Percentiles rank a stretch among this genome's conserved stretches.
phyloP scores from a whole-genome alignment of 768 basidiomycete species.

The Boletus rex-veris region DNA sequence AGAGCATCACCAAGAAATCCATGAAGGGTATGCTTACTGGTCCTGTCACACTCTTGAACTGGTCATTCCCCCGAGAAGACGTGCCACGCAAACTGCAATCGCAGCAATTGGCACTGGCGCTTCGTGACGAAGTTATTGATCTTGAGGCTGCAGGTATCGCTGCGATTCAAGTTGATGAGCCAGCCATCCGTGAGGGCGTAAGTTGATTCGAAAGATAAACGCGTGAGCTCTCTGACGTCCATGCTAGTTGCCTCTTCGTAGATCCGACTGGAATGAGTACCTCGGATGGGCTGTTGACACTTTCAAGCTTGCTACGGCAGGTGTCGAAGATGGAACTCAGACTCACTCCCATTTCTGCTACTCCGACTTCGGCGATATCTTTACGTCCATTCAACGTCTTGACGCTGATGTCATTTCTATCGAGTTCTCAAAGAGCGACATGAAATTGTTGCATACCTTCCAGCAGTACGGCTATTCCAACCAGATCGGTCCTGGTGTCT shows the following conservation, averaged over 20 bases:
- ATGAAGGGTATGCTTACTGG: slow-evolving; percentile 99
- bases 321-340: slow-evolving; percentile 90
- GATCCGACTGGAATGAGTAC: slow-evolving; percentile 94
- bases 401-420: slow-evolving; percentile 99
- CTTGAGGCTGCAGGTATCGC: slow-evolving; percentile 95
- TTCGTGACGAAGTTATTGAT: slow-evolving; percentile 97
- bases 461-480: slow-evolving; percentile 93
- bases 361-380: slow-evolving; percentile 98
- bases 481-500: slow-evolving; percentile 97
- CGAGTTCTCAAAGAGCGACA: slow-evolving; percentile 97
- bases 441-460: slow-evolving; percentile 96
- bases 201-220: slow-evolving; percentile 27
- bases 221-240: background rate
- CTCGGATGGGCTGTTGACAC: slow-evolving; percentile 98
- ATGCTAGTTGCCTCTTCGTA: slow-evolving; percentile 85
- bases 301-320: slow-evolving; percentile 96
- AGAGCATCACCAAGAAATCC: slow-evolving; percentile 86
- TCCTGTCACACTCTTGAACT: slow-evolving; percentile 98
- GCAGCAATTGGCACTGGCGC: slow-evolving; percentile 95
- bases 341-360: slow-evolving; percentile 99
- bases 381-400: slow-evolving; percentile 93
- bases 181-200: slow-evolving; percentile 98
- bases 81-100: slow-evolving; percentile 95
- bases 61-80: slow-evolving; percentile 99
- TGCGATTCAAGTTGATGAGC: slow-evolving; percentile 99